Evolutionary conservation across 768 basidiomycete genomes (phyloP).

Genomic region (Hericium erinaceus): DNA sequence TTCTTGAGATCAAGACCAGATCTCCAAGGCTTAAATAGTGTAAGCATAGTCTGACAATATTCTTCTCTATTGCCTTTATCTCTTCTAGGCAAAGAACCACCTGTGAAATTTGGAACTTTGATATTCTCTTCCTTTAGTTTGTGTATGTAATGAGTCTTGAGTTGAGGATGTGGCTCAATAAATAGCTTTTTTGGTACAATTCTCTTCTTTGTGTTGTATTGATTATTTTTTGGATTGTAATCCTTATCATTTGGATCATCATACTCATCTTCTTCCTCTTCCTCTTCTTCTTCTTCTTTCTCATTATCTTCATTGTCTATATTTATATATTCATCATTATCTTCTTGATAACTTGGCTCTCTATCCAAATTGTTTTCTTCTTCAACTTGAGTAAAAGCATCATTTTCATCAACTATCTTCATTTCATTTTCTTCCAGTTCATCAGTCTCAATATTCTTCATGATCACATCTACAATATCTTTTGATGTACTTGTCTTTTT

Average conservation of each 20-base stretch:
- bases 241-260: not conserved
- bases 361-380: too few species aligned
- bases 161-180: constrained; percentile 17
- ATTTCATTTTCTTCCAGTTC: too few species aligned
- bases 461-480: too few species aligned
- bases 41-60: constrained; percentile 12
- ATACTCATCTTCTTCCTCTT: too few species aligned
- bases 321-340: not conserved
- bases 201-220: not conserved
- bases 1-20: constrained; percentile 2
- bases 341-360: not conserved
- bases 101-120: constrained; percentile 22
- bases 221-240: not conserved
- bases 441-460: too few species aligned
- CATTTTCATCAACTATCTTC: not conserved
- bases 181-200: constrained; percentile 4
- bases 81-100: constrained; percentile 19
- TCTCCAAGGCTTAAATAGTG: constrained; percentile 9
- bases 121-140: not conserved
- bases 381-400: too few species aligned
- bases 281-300: not conserved
- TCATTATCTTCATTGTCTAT: not conserved
- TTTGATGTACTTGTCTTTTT: too few species aligned
- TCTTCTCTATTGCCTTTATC: constrained; percentile 18
- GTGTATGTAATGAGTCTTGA: constrained; percentile 16